Base-by-base conservation (phyloP, 148 eudicot genomes). In the Rhododendron griersonianum region DNA sequence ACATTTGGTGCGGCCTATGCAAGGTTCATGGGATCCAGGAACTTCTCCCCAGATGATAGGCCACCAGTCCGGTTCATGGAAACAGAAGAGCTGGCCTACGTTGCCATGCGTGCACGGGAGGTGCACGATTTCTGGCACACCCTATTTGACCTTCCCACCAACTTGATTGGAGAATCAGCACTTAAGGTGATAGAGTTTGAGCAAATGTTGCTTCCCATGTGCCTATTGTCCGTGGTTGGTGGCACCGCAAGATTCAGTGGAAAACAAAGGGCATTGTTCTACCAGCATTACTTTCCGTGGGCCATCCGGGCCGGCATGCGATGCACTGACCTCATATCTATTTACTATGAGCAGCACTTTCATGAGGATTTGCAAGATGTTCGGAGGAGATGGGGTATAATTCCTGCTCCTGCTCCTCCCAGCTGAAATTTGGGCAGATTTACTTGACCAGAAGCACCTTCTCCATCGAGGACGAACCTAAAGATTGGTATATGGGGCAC, bases 91-190 rank as follows among this genome's bases (percentile, higher is more conserved):
- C 90, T 95, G 19, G 96, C 96, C 1, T 96, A 95, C 21, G 96
- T 93, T 85, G 95, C 98, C 9, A 95, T 94, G 94, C 91, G 98
- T 37, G 95, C 98, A 7, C 93, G 98, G 23, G 99, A 97, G 89
- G 99, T 95, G 85, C 99, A 97, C 33, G 99, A 97, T 87, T 92
- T 97, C 82, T 97, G 99, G 99, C 99, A 95, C 91, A 97, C 99
- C 45, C 91, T 97, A 7, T 97, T 97, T 85, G 95, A 86, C 33
- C 96, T 97, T 61, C 98, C 96, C 18, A 97, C 99, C n/a, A 97
- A 97, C 89, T 88, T 97, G 93, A 92, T 95, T 25, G 98, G 98
- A 0, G 99, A 97, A 90, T 91, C 99, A 30, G 96, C 99, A 11
- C 89, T 97, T 21, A 97, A 97, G 90, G 98, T 97, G 25, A 94